A percentile compares a stretch with the other conserved stretches of the same genome.
These are phyloP conservation scores for Pseudoneurospora amorphoporcata DNA, from an alignment of 495 filamentous ascomycete species.

Conservation along the genomic window DNA sequence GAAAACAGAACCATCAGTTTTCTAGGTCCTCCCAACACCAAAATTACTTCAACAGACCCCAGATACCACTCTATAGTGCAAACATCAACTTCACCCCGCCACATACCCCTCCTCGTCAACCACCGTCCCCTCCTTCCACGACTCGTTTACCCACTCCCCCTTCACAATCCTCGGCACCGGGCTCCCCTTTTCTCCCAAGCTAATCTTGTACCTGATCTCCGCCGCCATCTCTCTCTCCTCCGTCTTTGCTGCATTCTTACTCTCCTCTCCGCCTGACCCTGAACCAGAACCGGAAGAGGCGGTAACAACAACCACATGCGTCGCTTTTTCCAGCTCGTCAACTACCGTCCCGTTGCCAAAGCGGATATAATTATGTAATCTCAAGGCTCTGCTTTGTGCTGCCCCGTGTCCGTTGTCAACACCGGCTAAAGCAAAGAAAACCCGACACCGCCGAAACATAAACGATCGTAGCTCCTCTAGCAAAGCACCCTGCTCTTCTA, in stretches of 20 bases:
- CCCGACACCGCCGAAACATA: conserved; percentile 53
- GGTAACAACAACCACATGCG: conserved; percentile 52
- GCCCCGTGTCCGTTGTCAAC: conserved; percentile 1
- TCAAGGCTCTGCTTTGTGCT: conserved; percentile 11
- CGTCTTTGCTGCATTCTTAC: not conserved
- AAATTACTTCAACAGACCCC: not conserved
- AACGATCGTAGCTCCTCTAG: conserved; percentile 45
- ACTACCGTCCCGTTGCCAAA: conserved; percentile 55
- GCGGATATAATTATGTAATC: conserved; percentile 36
- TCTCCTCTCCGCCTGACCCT: conserved; percentile 12
- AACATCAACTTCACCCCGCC: conserved; percentile 3
- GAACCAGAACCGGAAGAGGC: not conserved
- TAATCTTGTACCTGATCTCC: conserved; percentile 33
- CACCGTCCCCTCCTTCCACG: conserved; percentile 67
- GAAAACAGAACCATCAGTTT: not conserved
- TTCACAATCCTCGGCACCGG: conserved; percentile 63
- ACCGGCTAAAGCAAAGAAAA: conserved; percentile 38
- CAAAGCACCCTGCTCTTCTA: conserved; percentile 44
- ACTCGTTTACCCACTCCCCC: conserved; percentile 63
- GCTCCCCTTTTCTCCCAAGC: conserved; percentile 17
- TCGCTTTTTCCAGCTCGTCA: conserved; percentile 40
- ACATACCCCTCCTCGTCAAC: conserved; percentile 68
- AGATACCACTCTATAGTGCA: not conserved
- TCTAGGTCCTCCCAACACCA: not conserved
- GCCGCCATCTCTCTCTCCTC: conserved; percentile 26